Conservation (phyloP, 1,284 basidiomycete genomes). For the Takashimella tepidaria region DNA sequence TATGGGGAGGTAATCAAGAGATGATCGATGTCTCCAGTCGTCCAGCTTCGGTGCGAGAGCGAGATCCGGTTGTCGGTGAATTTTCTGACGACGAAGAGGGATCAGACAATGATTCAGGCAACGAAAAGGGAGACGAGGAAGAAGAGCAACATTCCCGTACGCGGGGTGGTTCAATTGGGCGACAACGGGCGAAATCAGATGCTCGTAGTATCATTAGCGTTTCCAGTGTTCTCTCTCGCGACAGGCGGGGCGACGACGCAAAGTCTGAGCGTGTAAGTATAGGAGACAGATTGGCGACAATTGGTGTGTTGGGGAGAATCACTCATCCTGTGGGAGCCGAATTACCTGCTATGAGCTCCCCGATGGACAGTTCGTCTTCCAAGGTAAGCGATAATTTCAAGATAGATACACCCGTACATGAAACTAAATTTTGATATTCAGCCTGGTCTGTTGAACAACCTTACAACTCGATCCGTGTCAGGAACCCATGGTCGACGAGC, state of each 20-base stretch:
- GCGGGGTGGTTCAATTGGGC: constrained; percentile 27
- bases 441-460: neutral
- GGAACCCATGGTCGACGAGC: neutral
- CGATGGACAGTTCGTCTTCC: neutral
- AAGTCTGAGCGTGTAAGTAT: constrained; percentile 12
- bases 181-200: constrained; percentile 35
- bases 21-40: constrained; percentile 43
- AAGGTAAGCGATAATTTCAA: no score
- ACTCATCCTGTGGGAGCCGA: neutral
- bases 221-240: constrained; percentile 11
- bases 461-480: neutral
- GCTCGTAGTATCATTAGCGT: constrained; percentile 34
- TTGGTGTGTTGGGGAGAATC: constrained; percentile 1
- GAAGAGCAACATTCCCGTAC: constrained; percentile 27
- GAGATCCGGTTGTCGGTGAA: constrained; percentile 4
- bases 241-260: neutral
- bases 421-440: no score
- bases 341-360: neutral
- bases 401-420: no score
- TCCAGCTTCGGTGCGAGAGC: constrained; percentile 40
- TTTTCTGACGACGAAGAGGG: constrained; percentile 20
- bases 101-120: constrained; percentile 9
- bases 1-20: constrained; percentile 41
- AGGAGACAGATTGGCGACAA: constrained; percentile 13
- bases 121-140: constrained; percentile 42